Evolutionary conservation across 305 asterid genomes (phyloP), one percentile per base, ranked within the genome.

Genomic region (Petunia hybrid): DNA sequence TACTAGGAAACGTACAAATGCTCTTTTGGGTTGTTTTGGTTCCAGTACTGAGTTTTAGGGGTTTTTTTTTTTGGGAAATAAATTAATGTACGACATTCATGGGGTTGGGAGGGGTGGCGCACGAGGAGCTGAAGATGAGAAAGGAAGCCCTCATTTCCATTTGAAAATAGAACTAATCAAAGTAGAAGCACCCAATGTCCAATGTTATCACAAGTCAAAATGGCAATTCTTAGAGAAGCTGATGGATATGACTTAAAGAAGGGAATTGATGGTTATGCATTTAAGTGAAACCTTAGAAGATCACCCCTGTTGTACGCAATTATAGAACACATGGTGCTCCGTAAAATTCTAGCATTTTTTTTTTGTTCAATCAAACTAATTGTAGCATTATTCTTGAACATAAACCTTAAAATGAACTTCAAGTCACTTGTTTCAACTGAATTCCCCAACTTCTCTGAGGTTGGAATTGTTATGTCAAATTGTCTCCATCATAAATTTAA

Each of bases 281-380:
- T 48, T 66, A 66, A 66, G 35, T 66, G 39, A 40, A 66, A 66
- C 73, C 73, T 66, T 66, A 40, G 73, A 40, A 40, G 51, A 66
- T 66, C 48, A 65, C 71, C 56, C 56, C 48, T 65, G 12, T 65
- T 39, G 14, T 66, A 66, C 73, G 14, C 36, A 40, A 14, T 14
- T 48, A 66, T 14, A 66, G 73, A 66, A 6, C 73, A 65, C 35
- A 40, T 12, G 35, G 1, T 40, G 35, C 36, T 66, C 51, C 40
- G 1, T 45, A 22, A 45, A 69, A 69, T 69, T 22, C 41, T 69
- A 22, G 77, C 10, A 45, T 45, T 14, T 0, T 43, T 70, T 8
- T 70, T 9, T 69, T 43, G 16, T 70, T 22, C 31, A 22, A 0
- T 22, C 0, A 22, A 22, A 22, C 31, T 22, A 22, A 22, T 22